Evolutionary conservation across 2,329 filamentous ascomycete species (phyloP).

Genomic region (Fusarium odoratissimum): DNA sequence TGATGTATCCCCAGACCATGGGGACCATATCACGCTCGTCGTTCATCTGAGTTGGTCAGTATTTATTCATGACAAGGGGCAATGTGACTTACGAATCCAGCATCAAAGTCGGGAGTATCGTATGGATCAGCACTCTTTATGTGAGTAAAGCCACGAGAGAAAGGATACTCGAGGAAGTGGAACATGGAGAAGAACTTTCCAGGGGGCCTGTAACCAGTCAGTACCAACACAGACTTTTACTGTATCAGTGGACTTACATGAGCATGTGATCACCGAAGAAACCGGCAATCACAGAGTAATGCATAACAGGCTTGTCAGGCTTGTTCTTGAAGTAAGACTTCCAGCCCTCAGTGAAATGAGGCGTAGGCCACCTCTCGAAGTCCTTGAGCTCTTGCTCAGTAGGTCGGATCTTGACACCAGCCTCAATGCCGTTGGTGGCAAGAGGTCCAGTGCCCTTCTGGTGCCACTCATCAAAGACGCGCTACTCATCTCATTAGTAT

Average conservation of each 20-base stretch:
- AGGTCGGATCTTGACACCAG: slow-evolving; percentile 81
- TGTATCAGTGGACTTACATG: slow-evolving; percentile 53
- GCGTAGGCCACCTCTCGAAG: slow-evolving; percentile 79
- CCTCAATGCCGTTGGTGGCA: slow-evolving; percentile 83
- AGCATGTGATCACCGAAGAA: slow-evolving; percentile 72
- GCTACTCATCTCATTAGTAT: slow-evolving; percentile 47
- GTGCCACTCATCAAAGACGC: slow-evolving; percentile 81
- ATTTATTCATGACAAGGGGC: background rate
- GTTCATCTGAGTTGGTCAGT: slow-evolving; percentile 66
- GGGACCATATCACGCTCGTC: slow-evolving; percentile 86
- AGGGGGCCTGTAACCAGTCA: slow-evolving; percentile 66
- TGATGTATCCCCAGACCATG: slow-evolving; percentile 88
- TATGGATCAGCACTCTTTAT: slow-evolving; percentile 79
- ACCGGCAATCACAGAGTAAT: slow-evolving; percentile 81
- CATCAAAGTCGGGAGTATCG: slow-evolving; percentile 80
- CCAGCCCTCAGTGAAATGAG: slow-evolving; percentile 80
- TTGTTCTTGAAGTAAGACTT: slow-evolving; percentile 87
- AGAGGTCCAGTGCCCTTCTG: slow-evolving; percentile 61
- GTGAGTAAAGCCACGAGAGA: slow-evolving; percentile 78
- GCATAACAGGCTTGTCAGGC: slow-evolving; percentile 88
- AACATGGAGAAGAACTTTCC: slow-evolving; percentile 89
- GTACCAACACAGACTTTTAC: fast-evolving
- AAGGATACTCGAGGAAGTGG: slow-evolving; percentile 83
- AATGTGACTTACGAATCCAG: slow-evolving; percentile 66
- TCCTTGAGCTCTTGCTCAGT: slow-evolving; percentile 73